A percentile compares a stretch with the other conserved stretches of the same genome.
Evolutionary conservation across 257 asterid genomes (phyloP).

Genomic region (Jasminum sambac): DNA sequence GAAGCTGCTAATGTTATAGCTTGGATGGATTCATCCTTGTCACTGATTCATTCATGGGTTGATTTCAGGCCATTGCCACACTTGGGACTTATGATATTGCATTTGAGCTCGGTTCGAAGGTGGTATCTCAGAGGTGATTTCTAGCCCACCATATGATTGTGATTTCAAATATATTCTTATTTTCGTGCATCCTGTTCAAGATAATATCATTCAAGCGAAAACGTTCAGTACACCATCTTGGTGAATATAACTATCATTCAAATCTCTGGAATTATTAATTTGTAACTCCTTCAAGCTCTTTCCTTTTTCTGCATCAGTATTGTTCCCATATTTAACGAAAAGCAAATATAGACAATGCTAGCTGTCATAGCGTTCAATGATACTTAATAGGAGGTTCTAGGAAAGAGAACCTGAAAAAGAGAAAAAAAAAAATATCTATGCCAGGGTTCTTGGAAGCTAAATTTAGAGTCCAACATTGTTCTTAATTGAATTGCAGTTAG

Average conservation of each 20-base stretch:
- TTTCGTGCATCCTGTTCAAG: neutral
- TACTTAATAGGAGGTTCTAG: neutral
- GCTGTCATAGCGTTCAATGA: neutral
- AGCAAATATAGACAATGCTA: neutral
- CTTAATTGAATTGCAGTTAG: neutral
- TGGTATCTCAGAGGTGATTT: constrained; percentile 76
- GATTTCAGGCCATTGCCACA: constrained; percentile 76
- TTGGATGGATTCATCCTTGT: constrained; percentile 12
- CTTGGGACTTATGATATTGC: constrained; percentile 90
- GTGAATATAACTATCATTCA: neutral
- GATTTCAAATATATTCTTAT: constrained; percentile 15
- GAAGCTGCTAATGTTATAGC: constrained; percentile 4
- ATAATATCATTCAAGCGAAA: neutral
- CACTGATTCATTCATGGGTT: constrained; percentile 26
- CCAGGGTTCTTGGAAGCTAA: neutral
- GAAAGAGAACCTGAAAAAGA: neutral
- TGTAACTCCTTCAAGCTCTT: neutral
- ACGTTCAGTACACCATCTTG: neutral
- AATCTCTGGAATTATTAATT: constrained; percentile 4
- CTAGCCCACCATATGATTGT: constrained; percentile 7
- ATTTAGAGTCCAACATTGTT: neutral
- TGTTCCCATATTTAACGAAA: constrained; percentile 1
- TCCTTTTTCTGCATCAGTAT: neutral
- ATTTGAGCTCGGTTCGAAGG: constrained; percentile 85
- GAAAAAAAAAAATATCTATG: neutral